These are phyloP conservation scores for Singerocomus inundabilis DNA, from an alignment of 1,284 basidiomycete genomes.

Conservation along the genomic window DNA sequence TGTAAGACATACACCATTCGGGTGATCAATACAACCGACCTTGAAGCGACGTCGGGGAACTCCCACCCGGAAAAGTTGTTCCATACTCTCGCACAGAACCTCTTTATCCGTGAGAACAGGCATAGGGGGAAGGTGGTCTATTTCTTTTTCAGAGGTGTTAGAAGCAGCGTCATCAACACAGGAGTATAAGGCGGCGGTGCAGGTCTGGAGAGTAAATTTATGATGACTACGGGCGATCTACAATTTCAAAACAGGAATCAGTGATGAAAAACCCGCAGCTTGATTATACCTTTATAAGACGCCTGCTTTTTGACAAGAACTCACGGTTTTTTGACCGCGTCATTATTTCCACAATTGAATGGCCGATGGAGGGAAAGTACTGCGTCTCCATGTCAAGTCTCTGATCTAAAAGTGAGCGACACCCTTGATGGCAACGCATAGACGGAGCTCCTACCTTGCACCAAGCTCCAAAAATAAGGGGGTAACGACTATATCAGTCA, in stretches of 20 bases:
- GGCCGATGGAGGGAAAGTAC: constrained; percentile 49
- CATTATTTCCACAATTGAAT: constrained; percentile 51
- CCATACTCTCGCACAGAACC: constrained; percentile 46
- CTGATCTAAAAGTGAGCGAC: constrained; percentile 36
- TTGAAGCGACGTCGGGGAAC: constrained; percentile 50
- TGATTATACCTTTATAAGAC: constrained; percentile 48
- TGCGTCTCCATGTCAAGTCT: constrained; percentile 53
- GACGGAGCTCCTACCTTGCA: constrained; percentile 47
- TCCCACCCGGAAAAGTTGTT: constrained; percentile 44
- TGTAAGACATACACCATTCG: constrained; percentile 2
- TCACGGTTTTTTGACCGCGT: constrained; percentile 47
- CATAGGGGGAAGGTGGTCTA: constrained; percentile 7
- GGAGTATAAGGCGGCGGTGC: constrained; percentile 16
- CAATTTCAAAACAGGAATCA: constrained; percentile 16
- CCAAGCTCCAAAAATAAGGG: constrained; percentile 69
- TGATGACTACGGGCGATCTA: constrained; percentile 27
- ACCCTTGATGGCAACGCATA: constrained; percentile 6
- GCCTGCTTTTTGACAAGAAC: constrained; percentile 45
- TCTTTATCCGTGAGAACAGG: constrained; percentile 36
- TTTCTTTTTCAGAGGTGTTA: constrained; percentile 14
- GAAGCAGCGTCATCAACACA: constrained; percentile 7
- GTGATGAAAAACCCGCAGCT: constrained; percentile 10
- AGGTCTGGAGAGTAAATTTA: constrained; percentile 21
- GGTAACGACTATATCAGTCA: constrained; percentile 56
- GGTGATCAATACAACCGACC: constrained; percentile 36